A percentile compares a stretch with the other conserved stretches of the same genome.
Conservation (phyloP, 208 protist genomes). For the Leishmania gerbilli region DNA sequence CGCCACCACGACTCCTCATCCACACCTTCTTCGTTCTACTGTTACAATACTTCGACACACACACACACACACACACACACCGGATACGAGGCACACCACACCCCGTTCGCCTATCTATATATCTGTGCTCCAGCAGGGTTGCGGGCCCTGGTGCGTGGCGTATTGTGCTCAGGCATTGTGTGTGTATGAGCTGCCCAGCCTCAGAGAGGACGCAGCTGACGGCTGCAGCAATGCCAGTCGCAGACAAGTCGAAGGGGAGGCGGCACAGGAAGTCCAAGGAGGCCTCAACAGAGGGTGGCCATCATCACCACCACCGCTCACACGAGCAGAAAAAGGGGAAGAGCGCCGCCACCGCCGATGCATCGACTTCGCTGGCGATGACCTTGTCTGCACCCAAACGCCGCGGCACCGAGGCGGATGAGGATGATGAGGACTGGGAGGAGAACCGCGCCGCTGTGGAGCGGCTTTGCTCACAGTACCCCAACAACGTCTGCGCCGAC, state of each 20-base stretch:
- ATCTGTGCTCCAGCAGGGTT: neutral
- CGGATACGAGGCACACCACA: neutral
- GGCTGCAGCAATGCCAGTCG: neutral
- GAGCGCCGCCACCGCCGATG: neutral
- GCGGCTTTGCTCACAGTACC: conserved; percentile 47
- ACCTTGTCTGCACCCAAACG: neutral
- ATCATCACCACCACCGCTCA: neutral
- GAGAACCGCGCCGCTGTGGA: conserved; percentile 67
- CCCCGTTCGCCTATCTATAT: neutral
- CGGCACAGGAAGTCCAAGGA: conserved; percentile 15
- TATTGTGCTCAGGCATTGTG: neutral
- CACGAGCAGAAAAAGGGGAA: conserved; percentile 3
- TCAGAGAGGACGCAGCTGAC: conserved; percentile 1
- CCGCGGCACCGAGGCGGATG: conserved; percentile 1
- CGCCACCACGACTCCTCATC: neutral
- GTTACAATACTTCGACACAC: neutral
- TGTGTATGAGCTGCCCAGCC: neutral
- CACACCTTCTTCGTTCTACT: neutral
- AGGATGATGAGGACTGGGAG: conserved; percentile 62
- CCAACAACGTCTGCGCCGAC: conserved; percentile 87
- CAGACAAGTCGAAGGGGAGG: conserved; percentile 1
- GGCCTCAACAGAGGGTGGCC: neutral
- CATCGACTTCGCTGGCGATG: neutral
- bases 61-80: neutral
- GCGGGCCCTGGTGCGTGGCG: neutral